Percentiles rank a stretch among this genome's conserved stretches.
phyloP scores from a whole-genome alignment of 306 rosid species.

The Glycyrrhiza uralensis region DNA sequence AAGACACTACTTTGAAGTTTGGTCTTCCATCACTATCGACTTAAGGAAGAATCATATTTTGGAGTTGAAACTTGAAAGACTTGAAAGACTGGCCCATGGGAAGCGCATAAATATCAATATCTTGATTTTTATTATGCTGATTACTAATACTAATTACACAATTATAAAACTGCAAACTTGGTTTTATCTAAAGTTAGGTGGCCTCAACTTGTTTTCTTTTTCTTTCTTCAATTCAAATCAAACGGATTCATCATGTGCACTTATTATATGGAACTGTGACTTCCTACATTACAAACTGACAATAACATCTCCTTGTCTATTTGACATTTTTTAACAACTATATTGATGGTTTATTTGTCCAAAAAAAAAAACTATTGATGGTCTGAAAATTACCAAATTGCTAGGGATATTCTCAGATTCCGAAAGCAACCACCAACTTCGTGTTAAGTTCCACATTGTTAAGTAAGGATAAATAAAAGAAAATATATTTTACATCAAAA shows the following conservation, averaged over 20 bases:
- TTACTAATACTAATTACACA: not conserved
- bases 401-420: not conserved
- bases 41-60: no score
- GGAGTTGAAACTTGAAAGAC: no score
- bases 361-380: no score
- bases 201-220: not conserved
- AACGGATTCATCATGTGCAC: not conserved
- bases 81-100: not conserved
- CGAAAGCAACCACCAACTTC: not conserved
- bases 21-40: not conserved
- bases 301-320: not conserved
- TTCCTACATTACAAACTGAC: not conserved
- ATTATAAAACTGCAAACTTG: not conserved
- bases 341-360: no score
- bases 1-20: not conserved
- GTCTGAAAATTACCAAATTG: not conserved
- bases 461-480: no score
- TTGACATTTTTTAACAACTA: not conserved
- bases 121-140: not conserved
- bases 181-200: not conserved
- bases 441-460: no score
- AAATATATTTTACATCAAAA: no score
- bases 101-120: not conserved
- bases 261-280: not conserved
- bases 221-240: not conserved